Evolutionary conservation across 2,329 filamentous ascomycete species (phyloP).

Genomic region (Paramyrothecium sp.): DNA sequence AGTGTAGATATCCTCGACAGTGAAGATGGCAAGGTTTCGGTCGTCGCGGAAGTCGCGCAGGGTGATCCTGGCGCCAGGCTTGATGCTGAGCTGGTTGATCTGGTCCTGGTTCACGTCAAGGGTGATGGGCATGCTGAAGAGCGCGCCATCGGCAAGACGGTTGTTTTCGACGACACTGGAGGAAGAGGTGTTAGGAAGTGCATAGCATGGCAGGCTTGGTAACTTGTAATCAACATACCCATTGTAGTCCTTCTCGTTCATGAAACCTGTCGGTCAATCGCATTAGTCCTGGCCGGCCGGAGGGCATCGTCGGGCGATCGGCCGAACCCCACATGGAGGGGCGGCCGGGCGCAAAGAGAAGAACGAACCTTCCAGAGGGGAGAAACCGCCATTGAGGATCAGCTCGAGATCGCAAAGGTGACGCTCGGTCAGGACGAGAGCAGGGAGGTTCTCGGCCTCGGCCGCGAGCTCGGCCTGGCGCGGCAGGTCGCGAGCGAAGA

Average conservation of each 20-base stretch:
- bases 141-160: conserved; percentile 81
- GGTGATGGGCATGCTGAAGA: conserved; percentile 97
- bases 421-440: conserved; percentile 82
- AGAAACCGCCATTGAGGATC: conserved; percentile 97
- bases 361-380: conserved; percentile 84
- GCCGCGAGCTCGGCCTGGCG: conserved; percentile 74
- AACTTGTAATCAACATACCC: conserved; percentile 61
- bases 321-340: conserved; percentile 1
- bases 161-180: conserved; percentile 81
- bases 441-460: conserved; percentile 84
- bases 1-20: conserved; percentile 90
- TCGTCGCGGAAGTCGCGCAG: conserved; percentile 96
- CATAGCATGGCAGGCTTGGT: neutral
- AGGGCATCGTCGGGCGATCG: conserved; percentile 11
- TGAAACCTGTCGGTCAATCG: conserved; percentile 65
- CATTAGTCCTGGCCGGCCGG: neutral
- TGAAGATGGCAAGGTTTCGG: conserved; percentile 92
- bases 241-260: conserved; percentile 97
- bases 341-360: neutral
- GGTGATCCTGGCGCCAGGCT: conserved; percentile 78
- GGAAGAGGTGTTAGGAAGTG: conserved; percentile 22
- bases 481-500: conserved; percentile 88
- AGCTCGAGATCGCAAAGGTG: conserved; percentile 98
- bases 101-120: conserved; percentile 77
- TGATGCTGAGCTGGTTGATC: conserved; percentile 72